Percentiles rank a stretch among this genome's conserved stretches.
Conservation (phyloP, 2,329 filamentous ascomycete species). For the Periconia sp. region DNA sequence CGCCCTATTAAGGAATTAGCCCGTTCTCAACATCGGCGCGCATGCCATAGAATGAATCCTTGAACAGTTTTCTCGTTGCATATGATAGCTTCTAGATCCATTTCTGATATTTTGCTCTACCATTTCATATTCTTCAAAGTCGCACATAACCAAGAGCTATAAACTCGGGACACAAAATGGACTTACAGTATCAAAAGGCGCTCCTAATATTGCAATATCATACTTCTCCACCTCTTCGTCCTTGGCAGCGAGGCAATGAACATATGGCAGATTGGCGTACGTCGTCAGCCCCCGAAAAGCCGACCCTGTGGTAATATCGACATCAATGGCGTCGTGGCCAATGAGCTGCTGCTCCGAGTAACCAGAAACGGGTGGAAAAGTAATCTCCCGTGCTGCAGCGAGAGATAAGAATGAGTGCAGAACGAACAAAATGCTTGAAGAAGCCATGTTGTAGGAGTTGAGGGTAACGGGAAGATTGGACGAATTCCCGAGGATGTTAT, state of each 20-base stretch:
- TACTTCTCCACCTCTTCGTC: constrained; percentile 47
- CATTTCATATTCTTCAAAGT: no score
- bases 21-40: neutral
- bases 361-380: constrained; percentile 49
- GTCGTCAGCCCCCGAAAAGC: constrained; percentile 53
- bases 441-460: no score
- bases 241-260: constrained; percentile 52
- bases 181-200: constrained; percentile 57
- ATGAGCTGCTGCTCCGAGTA: constrained; percentile 40
- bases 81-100: neutral
- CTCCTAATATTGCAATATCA: constrained; percentile 58
- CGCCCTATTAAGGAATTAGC: constrained; percentile 42
- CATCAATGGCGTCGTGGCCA: constrained; percentile 17
- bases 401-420: neutral
- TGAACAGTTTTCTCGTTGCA: no score
- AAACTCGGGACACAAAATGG: no score
- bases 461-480: no score
- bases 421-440: no score
- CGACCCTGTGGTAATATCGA: constrained; percentile 35
- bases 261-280: constrained; percentile 56
- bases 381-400: constrained; percentile 47
- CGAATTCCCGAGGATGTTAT: no score
- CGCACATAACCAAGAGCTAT: no score
- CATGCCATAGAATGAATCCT: neutral
- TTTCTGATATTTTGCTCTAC: no score